phyloP scores from a whole-genome alignment of 2,329 filamentous ascomycete genomes.

The Cordyceps farinosa region DNA sequence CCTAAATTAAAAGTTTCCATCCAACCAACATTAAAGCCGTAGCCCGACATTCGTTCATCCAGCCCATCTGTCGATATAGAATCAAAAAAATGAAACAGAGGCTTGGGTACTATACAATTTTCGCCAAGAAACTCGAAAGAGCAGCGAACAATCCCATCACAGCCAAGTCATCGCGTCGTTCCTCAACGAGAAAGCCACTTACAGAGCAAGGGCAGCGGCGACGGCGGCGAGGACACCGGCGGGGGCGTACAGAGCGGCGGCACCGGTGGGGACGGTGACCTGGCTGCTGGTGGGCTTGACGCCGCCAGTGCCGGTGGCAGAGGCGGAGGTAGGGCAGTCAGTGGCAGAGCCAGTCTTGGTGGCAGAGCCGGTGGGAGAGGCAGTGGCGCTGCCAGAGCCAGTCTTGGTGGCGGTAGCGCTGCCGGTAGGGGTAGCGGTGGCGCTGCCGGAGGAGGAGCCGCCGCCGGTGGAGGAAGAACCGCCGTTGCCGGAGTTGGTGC shows the following conservation, averaged over 20 bases:
- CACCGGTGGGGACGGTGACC: slow-evolving; percentile 8
- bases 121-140: slow-evolving; percentile 5
- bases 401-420: slow-evolving; percentile 15
- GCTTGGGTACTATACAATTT: slow-evolving; percentile 18
- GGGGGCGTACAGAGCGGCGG: slow-evolving; percentile 15
- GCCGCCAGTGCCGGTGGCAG: slow-evolving; percentile 15
- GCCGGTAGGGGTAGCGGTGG: not conserved
- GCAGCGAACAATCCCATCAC: slow-evolving; percentile 4
- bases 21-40: slow-evolving; percentile 12
- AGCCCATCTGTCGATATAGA: slow-evolving; percentile 6
- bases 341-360: not conserved
- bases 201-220: slow-evolving; percentile 18
- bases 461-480: slow-evolving; percentile 3
- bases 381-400: slow-evolving; percentile 1
- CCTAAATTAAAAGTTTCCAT: slow-evolving; percentile 16
- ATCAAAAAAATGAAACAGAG: slow-evolving; percentile 9
- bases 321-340: not conserved
- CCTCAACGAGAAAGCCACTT: slow-evolving; percentile 12
- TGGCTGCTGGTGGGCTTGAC: slow-evolving; percentile 17
- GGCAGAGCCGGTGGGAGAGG: not conserved
- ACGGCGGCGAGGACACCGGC: slow-evolving; percentile 17
- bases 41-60: not conserved
- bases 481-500: slow-evolving; percentile 7
- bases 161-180: slow-evolving; percentile 13
- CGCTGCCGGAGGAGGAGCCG: not conserved